Evolutionary conservation across 2,329 filamentous ascomycete species (phyloP).

Genomic region (Stylonectria norvegica): DNA sequence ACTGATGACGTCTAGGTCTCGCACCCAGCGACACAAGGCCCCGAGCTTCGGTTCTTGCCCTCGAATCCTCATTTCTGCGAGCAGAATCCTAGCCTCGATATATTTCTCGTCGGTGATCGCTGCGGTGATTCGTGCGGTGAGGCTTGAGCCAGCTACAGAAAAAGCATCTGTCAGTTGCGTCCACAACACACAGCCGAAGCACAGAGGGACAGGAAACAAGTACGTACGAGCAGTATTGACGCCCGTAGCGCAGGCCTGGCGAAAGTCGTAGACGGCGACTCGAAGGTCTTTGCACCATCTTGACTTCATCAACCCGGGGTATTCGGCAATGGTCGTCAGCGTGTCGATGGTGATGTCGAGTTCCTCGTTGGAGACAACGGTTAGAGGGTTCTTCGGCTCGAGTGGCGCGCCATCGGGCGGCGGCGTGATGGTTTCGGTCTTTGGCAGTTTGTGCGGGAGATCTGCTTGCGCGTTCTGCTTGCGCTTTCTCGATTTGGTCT

Average conservation of each 20-base stretch:
- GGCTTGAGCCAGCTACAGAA: conserved; percentile 51
- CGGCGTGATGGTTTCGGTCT: conserved; percentile 32
- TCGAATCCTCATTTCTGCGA: conserved; percentile 69
- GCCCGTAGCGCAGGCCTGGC: conserved; percentile 65
- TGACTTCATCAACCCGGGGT: conserved; percentile 63
- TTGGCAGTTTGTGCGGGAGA: conserved; percentile 36
- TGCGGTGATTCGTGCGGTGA: conserved; percentile 63
- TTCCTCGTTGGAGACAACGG: conserved; percentile 60
- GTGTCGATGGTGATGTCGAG: conserved; percentile 66
- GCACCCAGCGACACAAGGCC: conserved; percentile 68
- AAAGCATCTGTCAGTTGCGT: too few species aligned
- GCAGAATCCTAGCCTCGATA: conserved; percentile 60
- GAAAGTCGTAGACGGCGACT: conserved; percentile 65
- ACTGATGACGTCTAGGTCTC: conserved; percentile 66
- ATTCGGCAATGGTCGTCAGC: conserved; percentile 52
- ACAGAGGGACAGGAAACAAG: too few species aligned
- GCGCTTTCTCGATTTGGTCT: conserved; percentile 45
- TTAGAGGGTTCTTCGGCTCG: conserved; percentile 50
- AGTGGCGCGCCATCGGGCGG: conserved; percentile 34
- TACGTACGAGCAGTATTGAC: conserved; percentile 52
- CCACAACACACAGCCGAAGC: too few species aligned
- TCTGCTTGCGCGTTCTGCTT: conserved; percentile 40
- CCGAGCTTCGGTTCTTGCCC: conserved; percentile 63
- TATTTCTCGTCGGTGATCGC: conserved; percentile 64
- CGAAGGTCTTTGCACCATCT: conserved; percentile 65